Conservation (phyloP, 1,284 basidiomycete genomes). For the Apiotrichum gamsii region DNA sequence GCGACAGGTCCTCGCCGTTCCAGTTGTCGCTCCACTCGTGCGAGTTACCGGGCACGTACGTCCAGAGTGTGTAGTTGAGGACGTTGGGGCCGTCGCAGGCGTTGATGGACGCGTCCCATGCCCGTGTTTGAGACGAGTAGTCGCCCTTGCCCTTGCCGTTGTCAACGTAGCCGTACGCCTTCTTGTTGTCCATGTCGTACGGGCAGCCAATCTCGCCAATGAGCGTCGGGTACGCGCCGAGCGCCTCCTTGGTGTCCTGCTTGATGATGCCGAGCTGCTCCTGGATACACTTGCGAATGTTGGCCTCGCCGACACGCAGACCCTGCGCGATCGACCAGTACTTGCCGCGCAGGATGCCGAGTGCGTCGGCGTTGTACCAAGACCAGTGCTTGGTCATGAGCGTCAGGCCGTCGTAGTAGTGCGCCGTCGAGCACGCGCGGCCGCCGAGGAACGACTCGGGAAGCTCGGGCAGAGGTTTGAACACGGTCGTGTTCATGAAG, state of each 20-base stretch:
- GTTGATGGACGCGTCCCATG: conserved; percentile 86
- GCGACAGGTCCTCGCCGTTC: conserved; percentile 87
- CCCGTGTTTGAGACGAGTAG: conserved; percentile 71
- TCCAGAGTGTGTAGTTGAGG: conserved; percentile 86
- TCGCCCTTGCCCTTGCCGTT: conserved; percentile 69
- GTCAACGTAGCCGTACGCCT: conserved; percentile 75
- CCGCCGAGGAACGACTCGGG: conserved; percentile 59
- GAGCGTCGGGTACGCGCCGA: conserved; percentile 75
- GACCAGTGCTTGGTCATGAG: conserved; percentile 77
- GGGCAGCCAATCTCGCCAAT: conserved; percentile 96
- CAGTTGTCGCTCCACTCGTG: conserved; percentile 92
- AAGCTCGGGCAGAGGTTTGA: conserved; percentile 63
- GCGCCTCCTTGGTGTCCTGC: conserved; percentile 53
- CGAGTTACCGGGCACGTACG: conserved; percentile 65
- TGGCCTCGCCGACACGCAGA: conserved; percentile 63
- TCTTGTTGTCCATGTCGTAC: conserved; percentile 80
- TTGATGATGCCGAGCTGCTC: conserved; percentile 78
- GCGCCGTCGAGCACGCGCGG: conserved; percentile 71
- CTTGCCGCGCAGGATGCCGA: conserved; percentile 73
- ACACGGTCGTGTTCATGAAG: conserved; percentile 90
- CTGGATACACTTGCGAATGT: conserved; percentile 75
- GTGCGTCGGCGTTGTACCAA: conserved; percentile 75
- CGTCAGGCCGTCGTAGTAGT: conserved; percentile 90
- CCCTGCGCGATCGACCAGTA: conserved; percentile 58
- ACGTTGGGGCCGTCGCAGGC: conserved; percentile 77